A percentile compares a stretch with the other conserved stretches of the same genome.
Conservation (phyloP, 192 early-diverging fungal genomes). For the Powellomyces hirtus region DNA sequence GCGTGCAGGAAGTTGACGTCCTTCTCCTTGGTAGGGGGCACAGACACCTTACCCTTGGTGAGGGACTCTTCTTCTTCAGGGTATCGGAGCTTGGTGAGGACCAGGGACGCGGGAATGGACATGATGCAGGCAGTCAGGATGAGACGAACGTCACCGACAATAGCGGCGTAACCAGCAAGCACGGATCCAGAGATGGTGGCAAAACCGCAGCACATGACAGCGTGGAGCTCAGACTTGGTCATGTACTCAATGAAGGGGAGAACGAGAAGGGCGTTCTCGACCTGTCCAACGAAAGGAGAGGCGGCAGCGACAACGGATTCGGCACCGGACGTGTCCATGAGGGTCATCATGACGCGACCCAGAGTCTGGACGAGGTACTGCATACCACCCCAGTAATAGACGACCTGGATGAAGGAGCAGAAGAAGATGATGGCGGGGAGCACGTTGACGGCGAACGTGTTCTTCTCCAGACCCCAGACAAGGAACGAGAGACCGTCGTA, state of each 20-base stretch:
- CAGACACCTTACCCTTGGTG: conserved; percentile 64
- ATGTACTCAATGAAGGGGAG: conserved; percentile 78
- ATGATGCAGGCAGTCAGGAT: conserved; percentile 86
- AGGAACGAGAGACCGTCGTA: conserved; percentile 68
- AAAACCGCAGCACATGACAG: conserved; percentile 86
- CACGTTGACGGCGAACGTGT: conserved; percentile 65
- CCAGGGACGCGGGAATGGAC: conserved; percentile 83
- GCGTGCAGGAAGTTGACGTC: conserved; percentile 78
- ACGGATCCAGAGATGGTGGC: conserved; percentile 85
- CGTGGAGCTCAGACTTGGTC: conserved; percentile 83
- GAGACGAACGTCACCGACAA: conserved; percentile 61
- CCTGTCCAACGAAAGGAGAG: conserved; percentile 82
- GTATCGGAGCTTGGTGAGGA: conserved; percentile 81
- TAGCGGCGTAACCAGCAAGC: conserved; percentile 66
- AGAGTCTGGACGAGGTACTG: conserved; percentile 74
- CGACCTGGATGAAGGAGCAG: conserved; percentile 75
- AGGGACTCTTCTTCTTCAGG: conserved; percentile 82
- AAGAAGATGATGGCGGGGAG: conserved; percentile 90
- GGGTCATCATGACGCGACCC: conserved; percentile 59
- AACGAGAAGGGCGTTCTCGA: conserved; percentile 79
- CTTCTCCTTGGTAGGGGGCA: conserved; percentile 58
- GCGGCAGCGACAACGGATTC: conserved; percentile 83
- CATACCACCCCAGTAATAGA: conserved; percentile 80
- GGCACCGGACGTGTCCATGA: conserved; percentile 75
- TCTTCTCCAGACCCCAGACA: conserved; percentile 48